These are phyloP conservation scores for Citrullus mucosospermus DNA, from an alignment of 306 rosid species.

Conservation along the genomic window DNA sequence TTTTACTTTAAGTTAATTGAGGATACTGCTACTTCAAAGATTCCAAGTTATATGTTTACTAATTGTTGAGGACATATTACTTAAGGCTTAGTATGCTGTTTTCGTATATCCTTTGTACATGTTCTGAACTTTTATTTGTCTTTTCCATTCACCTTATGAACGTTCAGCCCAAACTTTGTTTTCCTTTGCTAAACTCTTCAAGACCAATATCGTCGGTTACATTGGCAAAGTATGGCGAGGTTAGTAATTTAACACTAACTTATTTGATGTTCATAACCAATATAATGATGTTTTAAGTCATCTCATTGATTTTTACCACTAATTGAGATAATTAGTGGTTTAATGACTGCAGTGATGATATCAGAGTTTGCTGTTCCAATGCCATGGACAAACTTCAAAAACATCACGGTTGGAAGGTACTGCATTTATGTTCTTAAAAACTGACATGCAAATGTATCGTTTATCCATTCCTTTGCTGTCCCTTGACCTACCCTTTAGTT, in stretches of 20 bases:
- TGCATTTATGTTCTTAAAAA: not conserved
- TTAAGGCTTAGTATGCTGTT: not conserved
- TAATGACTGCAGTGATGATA: constrained; percentile 77
- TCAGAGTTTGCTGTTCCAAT: constrained; percentile 49
- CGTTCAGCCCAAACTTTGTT: constrained; percentile 44
- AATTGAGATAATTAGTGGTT: constrained; percentile 63
- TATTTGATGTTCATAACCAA: not conserved
- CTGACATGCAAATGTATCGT: not conserved
- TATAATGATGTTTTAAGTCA: constrained; percentile 13
- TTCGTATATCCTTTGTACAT: not conserved
- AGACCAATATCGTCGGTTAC: constrained; percentile 41
- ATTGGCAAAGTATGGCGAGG: constrained; percentile 74
- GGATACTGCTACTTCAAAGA: not conserved
- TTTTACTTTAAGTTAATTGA: not conserved
- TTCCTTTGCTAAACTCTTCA: constrained; percentile 53
- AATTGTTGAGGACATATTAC: not conserved
- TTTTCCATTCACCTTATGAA: not conserved
- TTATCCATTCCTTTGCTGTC: not conserved
- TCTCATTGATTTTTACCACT: constrained; percentile 23
- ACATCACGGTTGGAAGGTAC: constrained; percentile 77
- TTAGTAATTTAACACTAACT: constrained; percentile 16
- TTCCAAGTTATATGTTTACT: not conserved
- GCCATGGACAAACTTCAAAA: constrained; percentile 55
- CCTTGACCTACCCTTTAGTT: not conserved
- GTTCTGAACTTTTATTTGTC: not conserved